Conservation (phyloP, 2,329 filamentous ascomycete genomes). For the Cercospora citrullina region DNA sequence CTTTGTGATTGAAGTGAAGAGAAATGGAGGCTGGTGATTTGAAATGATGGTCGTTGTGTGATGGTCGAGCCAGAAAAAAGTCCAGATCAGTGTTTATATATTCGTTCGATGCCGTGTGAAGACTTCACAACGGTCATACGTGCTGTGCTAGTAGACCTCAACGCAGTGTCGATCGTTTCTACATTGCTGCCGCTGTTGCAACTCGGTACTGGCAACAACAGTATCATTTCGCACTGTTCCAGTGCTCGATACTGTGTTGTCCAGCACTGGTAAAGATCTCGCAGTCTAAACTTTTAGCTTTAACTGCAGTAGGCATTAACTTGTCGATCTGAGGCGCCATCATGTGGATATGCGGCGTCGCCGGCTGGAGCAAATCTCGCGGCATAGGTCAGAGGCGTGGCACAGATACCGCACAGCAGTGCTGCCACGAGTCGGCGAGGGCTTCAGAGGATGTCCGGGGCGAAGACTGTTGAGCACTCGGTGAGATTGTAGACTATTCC, state of each 20-base stretch:
- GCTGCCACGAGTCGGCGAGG: not conserved
- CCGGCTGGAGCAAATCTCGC: not conserved
- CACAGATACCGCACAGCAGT: not conserved
- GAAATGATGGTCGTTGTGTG: not conserved
- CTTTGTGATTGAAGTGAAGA: not conserved
- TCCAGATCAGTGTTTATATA: not conserved
- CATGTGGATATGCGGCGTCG: not conserved
- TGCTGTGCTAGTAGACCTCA: not conserved
- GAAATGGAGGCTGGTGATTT: not conserved
- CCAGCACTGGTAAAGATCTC: not conserved
- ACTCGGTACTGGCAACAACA: not conserved
- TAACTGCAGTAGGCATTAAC: not conserved
- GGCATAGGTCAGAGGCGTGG: not conserved
- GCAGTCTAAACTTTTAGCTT: not conserved
- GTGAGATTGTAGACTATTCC: not conserved
- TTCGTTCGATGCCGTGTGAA: not conserved
- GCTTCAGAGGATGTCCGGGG: not conserved
- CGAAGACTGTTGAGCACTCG: not conserved
- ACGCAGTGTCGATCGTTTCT: not conserved
- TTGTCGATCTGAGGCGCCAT: not conserved
- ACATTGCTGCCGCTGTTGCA: not conserved
- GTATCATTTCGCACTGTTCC: not conserved
- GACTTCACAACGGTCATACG: not conserved
- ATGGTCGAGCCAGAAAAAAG: not conserved
- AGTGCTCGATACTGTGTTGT: not conserved